These are phyloP conservation scores for Ascochyta koolunga DNA, from an alignment of 2,329 filamentous ascomycete genomes.

Conservation along the genomic window DNA sequence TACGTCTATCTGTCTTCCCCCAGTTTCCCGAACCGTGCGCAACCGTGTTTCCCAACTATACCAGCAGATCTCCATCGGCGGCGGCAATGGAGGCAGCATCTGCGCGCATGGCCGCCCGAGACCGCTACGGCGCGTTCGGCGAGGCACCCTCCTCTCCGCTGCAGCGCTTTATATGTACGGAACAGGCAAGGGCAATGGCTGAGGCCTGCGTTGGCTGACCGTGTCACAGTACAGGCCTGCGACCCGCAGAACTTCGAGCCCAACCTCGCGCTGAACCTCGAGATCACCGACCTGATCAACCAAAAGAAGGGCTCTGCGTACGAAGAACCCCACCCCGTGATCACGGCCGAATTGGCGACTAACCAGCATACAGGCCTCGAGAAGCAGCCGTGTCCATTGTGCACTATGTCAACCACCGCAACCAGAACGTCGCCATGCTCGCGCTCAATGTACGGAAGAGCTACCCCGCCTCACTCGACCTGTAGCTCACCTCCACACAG, in stretches of 20 bases:
- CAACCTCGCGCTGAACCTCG: constrained; percentile 93
- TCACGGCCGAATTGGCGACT: constrained; percentile 17
- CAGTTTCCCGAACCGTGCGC: constrained; percentile 13
- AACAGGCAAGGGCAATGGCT: neutral
- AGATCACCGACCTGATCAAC: constrained; percentile 96
- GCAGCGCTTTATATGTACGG: constrained; percentile 84
- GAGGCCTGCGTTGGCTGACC: constrained; percentile 16
- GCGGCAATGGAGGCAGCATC: constrained; percentile 83
- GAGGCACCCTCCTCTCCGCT: constrained; percentile 82
- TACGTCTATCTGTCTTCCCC: constrained; percentile 14
- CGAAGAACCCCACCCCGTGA: constrained; percentile 35
- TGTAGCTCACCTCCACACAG: constrained; percentile 48
- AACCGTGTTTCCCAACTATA: constrained; percentile 20
- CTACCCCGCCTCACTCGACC: constrained; percentile 15
- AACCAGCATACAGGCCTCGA: constrained; percentile 65
- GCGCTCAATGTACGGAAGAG: constrained; percentile 69
- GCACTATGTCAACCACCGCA: constrained; percentile 93
- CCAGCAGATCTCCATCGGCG: constrained; percentile 23
- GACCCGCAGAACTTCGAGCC: constrained; percentile 98
- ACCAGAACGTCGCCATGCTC: constrained; percentile 90
- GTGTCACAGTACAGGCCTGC: constrained; percentile 76
- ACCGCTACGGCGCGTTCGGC: constrained; percentile 86
- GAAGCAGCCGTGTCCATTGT: constrained; percentile 95
- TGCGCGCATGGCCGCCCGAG: constrained; percentile 91
- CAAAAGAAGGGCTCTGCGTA: constrained; percentile 91